phyloP scores from a whole-genome alignment of 2,329 filamentous ascomycete species.

The Chaetomium sp. region DNA sequence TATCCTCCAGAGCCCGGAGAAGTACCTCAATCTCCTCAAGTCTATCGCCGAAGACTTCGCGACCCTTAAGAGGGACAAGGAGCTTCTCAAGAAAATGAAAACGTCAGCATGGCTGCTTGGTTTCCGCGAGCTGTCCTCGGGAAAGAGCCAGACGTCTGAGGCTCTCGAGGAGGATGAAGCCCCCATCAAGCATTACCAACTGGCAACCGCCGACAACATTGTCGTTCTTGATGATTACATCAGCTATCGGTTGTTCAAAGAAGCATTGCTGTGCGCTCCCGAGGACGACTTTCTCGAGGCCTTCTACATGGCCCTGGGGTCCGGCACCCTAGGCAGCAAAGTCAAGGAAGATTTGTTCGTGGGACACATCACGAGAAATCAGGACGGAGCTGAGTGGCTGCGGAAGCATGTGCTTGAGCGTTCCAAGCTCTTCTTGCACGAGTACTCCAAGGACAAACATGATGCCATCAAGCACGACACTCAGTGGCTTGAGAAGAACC shows the following conservation, averaged over 20 bases:
- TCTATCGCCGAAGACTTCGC: constrained; percentile 74
- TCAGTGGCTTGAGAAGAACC: constrained; percentile 86
- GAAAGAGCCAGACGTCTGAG: constrained; percentile 52
- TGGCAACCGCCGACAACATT: constrained; percentile 71
- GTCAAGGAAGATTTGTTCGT: constrained; percentile 78
- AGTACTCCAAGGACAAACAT: constrained; percentile 66
- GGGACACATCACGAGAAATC: constrained; percentile 66
- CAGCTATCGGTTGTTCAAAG: constrained; percentile 85
- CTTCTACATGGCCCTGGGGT: constrained; percentile 82
- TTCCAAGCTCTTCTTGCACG: constrained; percentile 86
- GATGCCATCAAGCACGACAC: constrained; percentile 84
- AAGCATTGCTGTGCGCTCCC: constrained; percentile 80
- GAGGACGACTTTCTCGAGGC: constrained; percentile 85
- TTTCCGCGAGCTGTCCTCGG: constrained; percentile 68
- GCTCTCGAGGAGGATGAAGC: constrained; percentile 64
- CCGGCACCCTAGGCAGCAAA: constrained; percentile 71
- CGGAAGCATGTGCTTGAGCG: constrained; percentile 84
- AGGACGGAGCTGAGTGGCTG: constrained; percentile 68
- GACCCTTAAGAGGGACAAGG: constrained; percentile 74
- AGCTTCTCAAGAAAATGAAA: constrained; percentile 75
- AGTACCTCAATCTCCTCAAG: constrained; percentile 81
- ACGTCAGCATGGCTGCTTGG: constrained; percentile 77
- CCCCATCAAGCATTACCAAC: constrained; percentile 74
- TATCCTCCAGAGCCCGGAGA: constrained; percentile 77
- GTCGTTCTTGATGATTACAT: constrained; percentile 86